A percentile compares a stretch with the other conserved stretches of the same genome.
These are phyloP conservation scores for Cylindrodendrum hubeiense DNA, from an alignment of 2,329 filamentous ascomycete species.

Conservation along the genomic window DNA sequence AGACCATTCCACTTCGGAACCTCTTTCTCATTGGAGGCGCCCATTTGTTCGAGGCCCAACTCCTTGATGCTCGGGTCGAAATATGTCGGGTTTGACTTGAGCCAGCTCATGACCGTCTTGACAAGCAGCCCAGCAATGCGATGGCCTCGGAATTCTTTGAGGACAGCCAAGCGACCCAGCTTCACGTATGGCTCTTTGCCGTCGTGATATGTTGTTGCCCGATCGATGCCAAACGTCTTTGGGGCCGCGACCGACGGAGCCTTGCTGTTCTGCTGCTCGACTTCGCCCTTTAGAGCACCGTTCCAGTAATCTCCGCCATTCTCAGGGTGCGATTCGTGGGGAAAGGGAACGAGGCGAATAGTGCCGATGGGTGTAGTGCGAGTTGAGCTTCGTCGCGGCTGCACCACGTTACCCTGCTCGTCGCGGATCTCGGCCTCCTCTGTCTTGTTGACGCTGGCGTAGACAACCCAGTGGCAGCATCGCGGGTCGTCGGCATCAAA, in stretches of 20 bases:
- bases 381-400: constrained; percentile 59
- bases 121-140: constrained; percentile 76
- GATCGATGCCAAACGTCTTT: constrained; percentile 51
- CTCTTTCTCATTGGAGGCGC: constrained; percentile 52
- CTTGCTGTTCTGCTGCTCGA: constrained; percentile 9
- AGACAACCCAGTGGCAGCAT: constrained; percentile 90
- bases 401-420: constrained; percentile 54
- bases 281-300: constrained; percentile 52
- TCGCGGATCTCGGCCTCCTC: constrained; percentile 59
- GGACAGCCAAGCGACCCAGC: constrained; percentile 81
- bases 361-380: constrained; percentile 73
- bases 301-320: constrained; percentile 62
- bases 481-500: constrained; percentile 84
- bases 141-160: constrained; percentile 73
- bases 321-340: constrained; percentile 75
- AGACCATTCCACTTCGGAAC: constrained; percentile 79
- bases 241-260: constrained; percentile 4
- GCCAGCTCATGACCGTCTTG: constrained; percentile 76
- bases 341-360: constrained; percentile 85
- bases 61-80: constrained; percentile 64
- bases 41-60: constrained; percentile 58
- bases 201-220: constrained; percentile 66
- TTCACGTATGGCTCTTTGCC: constrained; percentile 83
- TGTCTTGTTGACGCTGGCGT: constrained; percentile 71
- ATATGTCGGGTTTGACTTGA: constrained; percentile 68